Conservation (phyloP, 2,329 filamentous ascomycete species). For the Davidsoniella neocaledoniae region DNA sequence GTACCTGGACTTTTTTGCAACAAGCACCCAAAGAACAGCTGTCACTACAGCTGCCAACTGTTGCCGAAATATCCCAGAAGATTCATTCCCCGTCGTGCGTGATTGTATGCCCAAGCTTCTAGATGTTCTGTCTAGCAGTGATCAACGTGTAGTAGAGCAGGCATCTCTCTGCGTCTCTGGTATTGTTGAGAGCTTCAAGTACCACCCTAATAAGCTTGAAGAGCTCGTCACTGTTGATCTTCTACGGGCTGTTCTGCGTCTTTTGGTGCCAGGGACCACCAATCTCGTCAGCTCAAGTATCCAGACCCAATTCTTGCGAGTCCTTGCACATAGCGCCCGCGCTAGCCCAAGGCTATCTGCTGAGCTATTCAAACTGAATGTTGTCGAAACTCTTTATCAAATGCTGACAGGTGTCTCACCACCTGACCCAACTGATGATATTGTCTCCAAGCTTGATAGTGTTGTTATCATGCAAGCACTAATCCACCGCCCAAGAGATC, state of each 20-base stretch:
- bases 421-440: constrained; percentile 58
- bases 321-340: constrained; percentile 76
- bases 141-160: constrained; percentile 93
- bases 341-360: constrained; percentile 76
- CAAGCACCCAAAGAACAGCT: constrained; percentile 87
- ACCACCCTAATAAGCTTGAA: constrained; percentile 73
- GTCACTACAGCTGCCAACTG: constrained; percentile 97
- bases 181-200: constrained; percentile 93
- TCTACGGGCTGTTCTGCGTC: constrained; percentile 65
- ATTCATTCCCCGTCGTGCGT: constrained; percentile 77
- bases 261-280: constrained; percentile 83
- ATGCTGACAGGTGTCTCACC: constrained; percentile 93
- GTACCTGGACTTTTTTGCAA: constrained; percentile 94
- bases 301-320: constrained; percentile 88
- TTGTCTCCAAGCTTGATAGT: constrained; percentile 78
- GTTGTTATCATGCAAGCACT: constrained; percentile 97
- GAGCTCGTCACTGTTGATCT: constrained; percentile 81
- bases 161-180: constrained; percentile 88
- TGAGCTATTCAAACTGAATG: constrained; percentile 86
- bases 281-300: constrained; percentile 90
- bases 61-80: constrained; percentile 88
- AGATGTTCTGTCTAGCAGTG: constrained; percentile 77
- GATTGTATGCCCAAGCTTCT: constrained; percentile 95
- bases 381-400: constrained; percentile 94
- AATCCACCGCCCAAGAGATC: constrained; percentile 86